phyloP scores from a whole-genome alignment of 2,329 filamentous ascomycete species.

The Fusarium chlamydosporum region DNA sequence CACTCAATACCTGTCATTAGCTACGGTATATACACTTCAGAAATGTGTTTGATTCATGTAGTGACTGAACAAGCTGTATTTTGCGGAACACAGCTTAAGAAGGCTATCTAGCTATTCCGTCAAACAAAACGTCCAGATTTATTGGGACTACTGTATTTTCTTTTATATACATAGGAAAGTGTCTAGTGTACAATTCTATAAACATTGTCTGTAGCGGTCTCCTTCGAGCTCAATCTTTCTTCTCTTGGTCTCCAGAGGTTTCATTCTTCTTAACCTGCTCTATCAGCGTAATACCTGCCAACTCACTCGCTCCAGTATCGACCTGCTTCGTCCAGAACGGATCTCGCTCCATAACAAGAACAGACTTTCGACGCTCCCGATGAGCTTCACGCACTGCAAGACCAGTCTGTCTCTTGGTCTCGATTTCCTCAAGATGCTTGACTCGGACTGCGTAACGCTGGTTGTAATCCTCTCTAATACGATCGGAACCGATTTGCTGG shows the following conservation, averaged over 20 bases:
- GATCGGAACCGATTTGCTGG: conserved; percentile 57
- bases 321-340: conserved; percentile 61
- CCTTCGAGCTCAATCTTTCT: conserved; percentile 26
- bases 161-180: neutral
- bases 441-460: conserved; percentile 57
- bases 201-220: neutral
- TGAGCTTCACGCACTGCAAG: conserved; percentile 55
- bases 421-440: conserved; percentile 58
- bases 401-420: conserved; percentile 55
- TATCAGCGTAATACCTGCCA: conserved; percentile 55
- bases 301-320: conserved; percentile 56
- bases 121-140: too few relatives aligned
- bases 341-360: conserved; percentile 53
- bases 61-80: too few relatives aligned
- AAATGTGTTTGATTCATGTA: too few relatives aligned
- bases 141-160: neutral
- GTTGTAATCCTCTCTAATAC: conserved; percentile 58
- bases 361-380: conserved; percentile 57
- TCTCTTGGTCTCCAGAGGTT: conserved; percentile 16
- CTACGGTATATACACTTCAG: too few relatives aligned
- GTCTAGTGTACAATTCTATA: neutral
- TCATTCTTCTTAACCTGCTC: conserved; percentile 49
- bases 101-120: too few relatives aligned
- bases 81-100: too few relatives aligned
- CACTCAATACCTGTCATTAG: too few relatives aligned